These are phyloP conservation scores for Colletotrichum trifolii DNA, from an alignment of 2,329 filamentous ascomycete genomes.

Conservation along the genomic window DNA sequence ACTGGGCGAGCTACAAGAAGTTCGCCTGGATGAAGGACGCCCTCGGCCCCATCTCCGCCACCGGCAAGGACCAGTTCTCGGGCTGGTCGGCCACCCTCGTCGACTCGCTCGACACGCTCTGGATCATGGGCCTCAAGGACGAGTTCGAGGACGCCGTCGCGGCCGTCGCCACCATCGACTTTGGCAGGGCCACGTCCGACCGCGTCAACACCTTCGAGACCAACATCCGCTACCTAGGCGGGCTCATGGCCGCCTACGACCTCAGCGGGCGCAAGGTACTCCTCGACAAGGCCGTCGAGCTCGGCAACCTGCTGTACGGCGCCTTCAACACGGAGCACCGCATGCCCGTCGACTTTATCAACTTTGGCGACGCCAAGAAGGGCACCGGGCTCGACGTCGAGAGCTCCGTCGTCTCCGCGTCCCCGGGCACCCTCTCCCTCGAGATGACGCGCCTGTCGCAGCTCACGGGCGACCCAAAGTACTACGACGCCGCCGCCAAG, in stretches of 20 bases:
- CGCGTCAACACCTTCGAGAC: constrained; percentile 75
- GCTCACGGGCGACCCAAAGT: constrained; percentile 77
- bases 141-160: constrained; percentile 63
- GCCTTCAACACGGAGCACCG: constrained; percentile 76
- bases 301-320: constrained; percentile 72
- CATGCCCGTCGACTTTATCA: constrained; percentile 66
- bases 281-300: constrained; percentile 70
- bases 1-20: constrained; percentile 57
- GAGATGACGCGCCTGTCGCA: constrained; percentile 81
- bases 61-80: constrained; percentile 53
- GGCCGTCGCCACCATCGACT: constrained; percentile 59
- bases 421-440: constrained; percentile 73
- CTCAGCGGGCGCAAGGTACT: constrained; percentile 66
- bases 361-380: constrained; percentile 53
- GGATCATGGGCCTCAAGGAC: constrained; percentile 63
- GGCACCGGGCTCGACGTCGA: constrained; percentile 49
- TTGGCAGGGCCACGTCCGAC: constrained; percentile 49
- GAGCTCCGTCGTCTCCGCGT: constrained; percentile 54
- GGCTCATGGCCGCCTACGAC: constrained; percentile 75
- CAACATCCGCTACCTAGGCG: constrained; percentile 77
- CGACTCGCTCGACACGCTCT: constrained; percentile 61
- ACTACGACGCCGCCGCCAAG: constrained; percentile 76
- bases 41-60: constrained; percentile 53
- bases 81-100: constrained; percentile 60
- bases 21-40: constrained; percentile 61